These are phyloP conservation scores for Papilionanthe hybrid DNA, from an alignment of 116 monocot species.

Conservation along the genomic window DNA sequence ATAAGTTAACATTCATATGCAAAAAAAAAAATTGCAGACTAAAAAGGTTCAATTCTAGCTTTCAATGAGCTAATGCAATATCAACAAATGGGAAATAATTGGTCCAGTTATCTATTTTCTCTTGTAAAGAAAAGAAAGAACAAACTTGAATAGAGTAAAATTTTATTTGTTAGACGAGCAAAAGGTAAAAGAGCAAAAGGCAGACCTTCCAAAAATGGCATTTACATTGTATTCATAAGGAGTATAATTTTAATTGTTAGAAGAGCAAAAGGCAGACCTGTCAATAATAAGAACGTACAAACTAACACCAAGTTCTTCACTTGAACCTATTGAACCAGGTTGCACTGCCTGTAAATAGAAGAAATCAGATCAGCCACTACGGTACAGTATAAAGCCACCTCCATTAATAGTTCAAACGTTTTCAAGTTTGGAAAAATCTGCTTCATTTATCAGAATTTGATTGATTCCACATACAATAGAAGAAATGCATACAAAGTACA, in stretches of 20 bases:
- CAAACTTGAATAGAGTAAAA: not conserved
- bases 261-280: constrained; percentile 38
- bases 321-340: constrained; percentile 26
- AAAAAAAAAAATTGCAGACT: not conserved
- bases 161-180: not conserved
- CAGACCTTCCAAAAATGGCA: not conserved
- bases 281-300: constrained; percentile 82
- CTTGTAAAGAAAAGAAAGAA: not conserved
- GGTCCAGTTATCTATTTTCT: not conserved
- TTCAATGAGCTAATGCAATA: not conserved
- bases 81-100: not conserved
- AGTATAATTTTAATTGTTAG: not conserved
- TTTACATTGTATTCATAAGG: not conserved
- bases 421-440: not conserved
- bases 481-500: not conserved
- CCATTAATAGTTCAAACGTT: not conserved
- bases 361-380: not conserved
- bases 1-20: not conserved
- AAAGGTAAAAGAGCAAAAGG: too few species aligned
- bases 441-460: not conserved
- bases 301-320: constrained; percentile 39
- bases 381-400: not conserved
- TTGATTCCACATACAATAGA: not conserved
- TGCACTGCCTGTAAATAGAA: constrained; percentile 45
- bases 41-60: not conserved